Conservation (phyloP, 2,329 filamentous ascomycete species). For the Scedosporium boydii region DNA sequence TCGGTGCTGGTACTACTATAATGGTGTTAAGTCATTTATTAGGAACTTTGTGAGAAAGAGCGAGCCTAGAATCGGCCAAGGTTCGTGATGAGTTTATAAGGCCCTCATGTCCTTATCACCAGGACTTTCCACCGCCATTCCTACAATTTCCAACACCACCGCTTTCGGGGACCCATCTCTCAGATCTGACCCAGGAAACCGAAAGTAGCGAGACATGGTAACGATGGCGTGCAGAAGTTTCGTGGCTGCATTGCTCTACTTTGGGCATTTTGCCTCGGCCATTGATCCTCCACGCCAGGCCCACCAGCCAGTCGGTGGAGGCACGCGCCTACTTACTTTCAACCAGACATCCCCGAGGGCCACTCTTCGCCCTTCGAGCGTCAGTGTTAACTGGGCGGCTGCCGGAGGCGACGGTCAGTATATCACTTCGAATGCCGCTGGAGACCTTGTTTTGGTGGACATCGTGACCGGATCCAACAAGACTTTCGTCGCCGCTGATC, state of each 20-base stretch:
- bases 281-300: slow-evolving; percentile 43
- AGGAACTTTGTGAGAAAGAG: too few species aligned
- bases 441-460: slow-evolving; percentile 50
- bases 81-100: too few species aligned
- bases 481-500: slow-evolving; percentile 47
- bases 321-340: slow-evolving; percentile 47
- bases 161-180: too few species aligned
- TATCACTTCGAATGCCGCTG: slow-evolving; percentile 39
- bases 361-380: slow-evolving; percentile 33
- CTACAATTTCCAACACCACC: too few species aligned
- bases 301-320: slow-evolving; percentile 44
- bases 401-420: slow-evolving; percentile 53
- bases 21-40: too few species aligned
- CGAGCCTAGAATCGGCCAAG: too few species aligned
- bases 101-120: too few species aligned
- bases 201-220: too few species aligned
- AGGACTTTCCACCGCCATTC: too few species aligned
- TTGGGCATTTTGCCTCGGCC: slow-evolving; percentile 13
- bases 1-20: too few species aligned
- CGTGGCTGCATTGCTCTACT: neutral
- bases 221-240: too few species aligned
- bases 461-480: slow-evolving; percentile 44
- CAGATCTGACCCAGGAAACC: too few species aligned
- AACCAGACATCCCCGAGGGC: slow-evolving; percentile 45
- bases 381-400: slow-evolving; percentile 46